Evolutionary conservation across 1,284 basidiomycete genomes (phyloP).

Genomic region (Ganoderma sp.): DNA sequence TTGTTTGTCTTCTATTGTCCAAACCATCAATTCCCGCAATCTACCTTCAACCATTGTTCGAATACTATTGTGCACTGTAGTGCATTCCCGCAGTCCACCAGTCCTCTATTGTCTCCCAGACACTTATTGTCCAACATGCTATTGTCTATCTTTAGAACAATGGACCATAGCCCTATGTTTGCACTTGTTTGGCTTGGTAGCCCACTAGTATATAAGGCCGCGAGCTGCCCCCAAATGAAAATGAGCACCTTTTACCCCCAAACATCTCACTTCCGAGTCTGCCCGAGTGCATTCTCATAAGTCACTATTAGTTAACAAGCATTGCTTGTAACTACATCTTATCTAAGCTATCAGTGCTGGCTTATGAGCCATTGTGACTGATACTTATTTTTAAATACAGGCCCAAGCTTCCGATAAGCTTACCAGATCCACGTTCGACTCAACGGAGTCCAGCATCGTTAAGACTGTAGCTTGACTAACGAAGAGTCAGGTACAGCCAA

Average conservation of each 20-base stretch:
- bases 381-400: too few species aligned
- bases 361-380: too few species aligned
- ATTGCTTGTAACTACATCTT: neutral
- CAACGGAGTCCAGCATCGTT: neutral
- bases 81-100: too few species aligned
- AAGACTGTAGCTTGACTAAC: neutral
- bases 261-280: neutral
- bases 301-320: neutral
- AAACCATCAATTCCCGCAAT: too few species aligned
- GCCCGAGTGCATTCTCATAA: neutral
- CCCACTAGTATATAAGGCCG: neutral
- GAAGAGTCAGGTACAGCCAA: neutral
- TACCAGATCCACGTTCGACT: neutral
- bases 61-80: too few species aligned
- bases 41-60: too few species aligned
- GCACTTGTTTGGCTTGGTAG: neutral
- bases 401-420: too few species aligned
- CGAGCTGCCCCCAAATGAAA: neutral
- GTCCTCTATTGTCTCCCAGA: too few species aligned
- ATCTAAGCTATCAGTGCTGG: too few species aligned
- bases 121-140: too few species aligned
- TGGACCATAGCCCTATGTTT: neutral
- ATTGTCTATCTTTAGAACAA: neutral
- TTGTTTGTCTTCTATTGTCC: too few species aligned
- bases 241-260: neutral